A percentile compares a stretch with the other conserved stretches of the same genome.
Conservation (phyloP, 495 filamentous ascomycete genomes). For the Physcia stellaris region DNA sequence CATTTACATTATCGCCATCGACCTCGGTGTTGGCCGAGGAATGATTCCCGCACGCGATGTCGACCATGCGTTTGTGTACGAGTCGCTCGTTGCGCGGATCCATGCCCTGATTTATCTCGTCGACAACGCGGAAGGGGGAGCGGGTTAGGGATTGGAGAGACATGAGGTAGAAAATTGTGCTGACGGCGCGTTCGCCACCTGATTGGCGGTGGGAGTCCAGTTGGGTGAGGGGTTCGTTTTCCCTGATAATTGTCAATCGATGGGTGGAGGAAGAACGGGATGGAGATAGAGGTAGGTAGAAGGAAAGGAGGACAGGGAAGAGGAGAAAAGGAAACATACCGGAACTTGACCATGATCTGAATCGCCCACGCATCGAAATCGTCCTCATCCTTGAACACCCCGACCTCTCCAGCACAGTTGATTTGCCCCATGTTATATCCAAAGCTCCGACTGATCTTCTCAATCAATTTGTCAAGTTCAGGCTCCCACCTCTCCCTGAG, state of each 20-base stretch:
- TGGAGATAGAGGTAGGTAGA: neutral
- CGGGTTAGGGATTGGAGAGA: slow-evolving; percentile 86
- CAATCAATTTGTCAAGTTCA: slow-evolving; percentile 59
- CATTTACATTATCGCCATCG: neutral
- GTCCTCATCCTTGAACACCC: slow-evolving; percentile 65
- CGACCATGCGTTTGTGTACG: slow-evolving; percentile 93
- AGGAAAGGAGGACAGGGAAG: neutral
- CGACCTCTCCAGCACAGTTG: slow-evolving; percentile 87
- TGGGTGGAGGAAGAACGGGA: no score
- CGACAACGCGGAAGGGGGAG: slow-evolving; percentile 96
- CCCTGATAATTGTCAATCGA: slow-evolving; percentile 27
- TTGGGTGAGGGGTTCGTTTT: slow-evolving; percentile 68
- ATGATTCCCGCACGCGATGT: slow-evolving; percentile 58
- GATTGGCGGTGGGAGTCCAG: slow-evolving; percentile 89
- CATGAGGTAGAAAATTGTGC: slow-evolving; percentile 99
- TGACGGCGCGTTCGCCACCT: slow-evolving; percentile 89
- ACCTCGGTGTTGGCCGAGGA: neutral
- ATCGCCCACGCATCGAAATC: slow-evolving; percentile 88
- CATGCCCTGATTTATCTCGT: slow-evolving; percentile 99
- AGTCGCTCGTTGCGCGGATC: slow-evolving; percentile 95
- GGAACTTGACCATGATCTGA: slow-evolving; percentile 87
- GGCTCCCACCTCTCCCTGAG: slow-evolving; percentile 67
- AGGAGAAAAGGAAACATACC: slow-evolving; percentile 33
- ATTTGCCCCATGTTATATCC: slow-evolving; percentile 84
- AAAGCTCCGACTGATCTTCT: slow-evolving; percentile 78